Evolutionary conservation across 768 basidiomycete species (phyloP).

Genomic region (Tubosaeta sp.): DNA sequence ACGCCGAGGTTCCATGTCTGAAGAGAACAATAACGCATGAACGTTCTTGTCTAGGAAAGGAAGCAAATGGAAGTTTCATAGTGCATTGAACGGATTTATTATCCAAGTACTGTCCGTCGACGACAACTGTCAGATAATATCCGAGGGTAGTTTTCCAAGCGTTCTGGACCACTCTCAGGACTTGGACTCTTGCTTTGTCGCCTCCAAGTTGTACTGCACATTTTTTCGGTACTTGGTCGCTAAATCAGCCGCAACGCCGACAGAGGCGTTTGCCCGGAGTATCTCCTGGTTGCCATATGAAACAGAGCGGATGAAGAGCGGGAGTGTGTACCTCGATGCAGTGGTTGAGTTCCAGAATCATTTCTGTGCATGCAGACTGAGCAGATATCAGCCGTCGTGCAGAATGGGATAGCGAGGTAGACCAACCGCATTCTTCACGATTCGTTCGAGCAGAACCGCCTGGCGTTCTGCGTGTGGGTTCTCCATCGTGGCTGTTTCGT

Average conservation of each 20-base stretch:
- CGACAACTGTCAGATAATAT: no score
- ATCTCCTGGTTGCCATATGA: constrained; percentile 54
- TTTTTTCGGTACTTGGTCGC: constrained; percentile 88
- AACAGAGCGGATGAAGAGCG: background rate
- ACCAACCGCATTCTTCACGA: constrained; percentile 84
- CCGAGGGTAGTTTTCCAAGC: background rate
- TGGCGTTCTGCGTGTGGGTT: constrained; percentile 94
- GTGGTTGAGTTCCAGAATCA: constrained; percentile 82
- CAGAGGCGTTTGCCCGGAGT: constrained; percentile 67
- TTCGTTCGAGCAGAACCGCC: constrained; percentile 84
- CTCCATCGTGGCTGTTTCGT: constrained; percentile 56
- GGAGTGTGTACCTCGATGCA: constrained; percentile 65
- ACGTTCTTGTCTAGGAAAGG: constrained; percentile 26
- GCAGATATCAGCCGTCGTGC: background rate
- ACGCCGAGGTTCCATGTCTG: background rate
- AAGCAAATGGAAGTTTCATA: constrained; percentile 1
- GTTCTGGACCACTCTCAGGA: background rate
- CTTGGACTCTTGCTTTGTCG: constrained; percentile 42
- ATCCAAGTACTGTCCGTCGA: background rate
- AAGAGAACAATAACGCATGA: constrained; percentile 12
- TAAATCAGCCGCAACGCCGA: constrained; percentile 79
- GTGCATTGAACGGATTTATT: background rate
- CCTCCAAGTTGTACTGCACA: constrained; percentile 87
- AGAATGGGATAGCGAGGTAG: background rate
- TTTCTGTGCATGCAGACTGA: constrained; percentile 91